Percentiles rank a stretch among this genome's conserved stretches.
These are phyloP conservation scores for Penicillium antarcticum DNA, from an alignment of 495 filamentous ascomycete species.

Conservation along the genomic window DNA sequence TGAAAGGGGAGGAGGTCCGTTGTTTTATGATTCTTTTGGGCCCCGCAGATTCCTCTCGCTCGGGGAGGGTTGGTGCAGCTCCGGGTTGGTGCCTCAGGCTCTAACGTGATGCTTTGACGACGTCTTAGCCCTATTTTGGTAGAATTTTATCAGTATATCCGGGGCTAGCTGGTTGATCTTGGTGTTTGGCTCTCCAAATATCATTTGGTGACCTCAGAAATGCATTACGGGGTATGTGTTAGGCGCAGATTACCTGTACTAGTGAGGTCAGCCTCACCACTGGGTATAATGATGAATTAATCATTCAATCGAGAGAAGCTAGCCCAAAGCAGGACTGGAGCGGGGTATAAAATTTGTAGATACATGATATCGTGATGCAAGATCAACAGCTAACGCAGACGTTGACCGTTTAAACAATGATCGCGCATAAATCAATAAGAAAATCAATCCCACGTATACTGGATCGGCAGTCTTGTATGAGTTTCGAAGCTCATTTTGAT, in stretches of 20 bases:
- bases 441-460: constrained; percentile 4
- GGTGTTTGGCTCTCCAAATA: no score
- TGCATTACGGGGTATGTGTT: no score
- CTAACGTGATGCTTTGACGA: constrained; percentile 3
- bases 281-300: not conserved
- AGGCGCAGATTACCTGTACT: no score
- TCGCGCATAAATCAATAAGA: not conserved
- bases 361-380: constrained; percentile 28
- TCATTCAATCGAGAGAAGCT: not conserved
- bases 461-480: not conserved
- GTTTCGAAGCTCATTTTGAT: constrained; percentile 9
- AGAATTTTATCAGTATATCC: not conserved
- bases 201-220: no score
- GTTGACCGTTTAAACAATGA: constrained; percentile 15
- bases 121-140: not conserved
- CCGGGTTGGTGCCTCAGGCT: constrained; percentile 23
- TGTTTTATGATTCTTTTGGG: constrained; percentile 12
- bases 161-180: constrained; percentile 1
- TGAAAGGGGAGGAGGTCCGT: constrained; percentile 5
- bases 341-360: constrained; percentile 26
- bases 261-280: no score
- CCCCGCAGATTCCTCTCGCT: constrained; percentile 31
- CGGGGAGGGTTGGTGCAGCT: constrained; percentile 32
- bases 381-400: constrained; percentile 14
- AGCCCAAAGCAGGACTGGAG: constrained; percentile 1